These are phyloP conservation scores for Lantana camara DNA, from an alignment of 257 asterid species.

Conservation along the genomic window DNA sequence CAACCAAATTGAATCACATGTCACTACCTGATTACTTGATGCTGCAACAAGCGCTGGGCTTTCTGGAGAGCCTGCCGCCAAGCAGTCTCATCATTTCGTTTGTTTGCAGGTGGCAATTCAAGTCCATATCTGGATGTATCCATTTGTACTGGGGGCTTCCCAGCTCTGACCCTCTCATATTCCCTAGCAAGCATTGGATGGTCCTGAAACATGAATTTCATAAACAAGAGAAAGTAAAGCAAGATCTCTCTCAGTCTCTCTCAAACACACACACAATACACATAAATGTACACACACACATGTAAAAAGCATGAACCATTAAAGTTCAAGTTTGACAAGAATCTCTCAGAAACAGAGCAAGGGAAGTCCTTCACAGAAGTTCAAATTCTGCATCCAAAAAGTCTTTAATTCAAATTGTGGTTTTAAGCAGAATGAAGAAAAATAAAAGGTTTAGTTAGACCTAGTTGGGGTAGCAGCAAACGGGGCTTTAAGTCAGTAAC, in stretches of 20 bases:
- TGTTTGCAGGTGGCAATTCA: slow-evolving; percentile 75
- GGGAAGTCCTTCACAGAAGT: background rate
- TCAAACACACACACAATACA: background rate
- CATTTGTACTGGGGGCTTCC: slow-evolving; percentile 87
- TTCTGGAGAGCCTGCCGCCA: slow-evolving; percentile 88
- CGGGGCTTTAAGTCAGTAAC: background rate
- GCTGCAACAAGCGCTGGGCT: slow-evolving; percentile 92
- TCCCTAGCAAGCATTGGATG: slow-evolving; percentile 98
- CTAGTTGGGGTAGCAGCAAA: background rate
- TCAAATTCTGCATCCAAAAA: slow-evolving; percentile 4
- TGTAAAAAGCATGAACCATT: background rate
- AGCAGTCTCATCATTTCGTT: slow-evolving; percentile 87
- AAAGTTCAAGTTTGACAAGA: background rate
- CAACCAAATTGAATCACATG: slow-evolving; percentile 24
- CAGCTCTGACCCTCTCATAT: slow-evolving; percentile 92
- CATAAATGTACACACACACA: no score
- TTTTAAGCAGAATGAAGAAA: background rate
- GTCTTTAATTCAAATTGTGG: background rate
- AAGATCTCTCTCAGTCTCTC: slow-evolving; percentile 15
- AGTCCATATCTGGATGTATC: slow-evolving; percentile 91
- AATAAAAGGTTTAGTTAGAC: background rate
- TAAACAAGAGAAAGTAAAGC: background rate
- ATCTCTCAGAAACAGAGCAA: background rate
- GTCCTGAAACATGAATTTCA: slow-evolving; percentile 50
- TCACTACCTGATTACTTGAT: slow-evolving; percentile 86